These are phyloP conservation scores for Phaseolus lunatus DNA, from an alignment of 306 rosid genomes.

Conservation along the genomic window DNA sequence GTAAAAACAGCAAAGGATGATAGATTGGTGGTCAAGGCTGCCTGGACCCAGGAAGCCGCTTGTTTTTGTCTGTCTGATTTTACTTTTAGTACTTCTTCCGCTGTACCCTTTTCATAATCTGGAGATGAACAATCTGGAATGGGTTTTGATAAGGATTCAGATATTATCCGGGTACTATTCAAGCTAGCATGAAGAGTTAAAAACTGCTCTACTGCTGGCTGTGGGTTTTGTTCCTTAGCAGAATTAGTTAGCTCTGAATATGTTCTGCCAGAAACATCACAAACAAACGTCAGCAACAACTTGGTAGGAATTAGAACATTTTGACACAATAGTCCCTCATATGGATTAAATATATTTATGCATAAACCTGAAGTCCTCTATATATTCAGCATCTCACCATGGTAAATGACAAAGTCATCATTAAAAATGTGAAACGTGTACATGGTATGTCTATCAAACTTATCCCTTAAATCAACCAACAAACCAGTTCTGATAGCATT, in stretches of 20 bases:
- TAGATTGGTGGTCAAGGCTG: conserved; percentile 79
- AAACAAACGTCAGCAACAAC: conserved; percentile 45
- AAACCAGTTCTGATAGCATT: conserved; percentile 11
- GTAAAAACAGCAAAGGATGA: conserved; percentile 75
- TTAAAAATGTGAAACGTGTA: conserved; percentile 21
- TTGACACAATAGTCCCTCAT: conserved; percentile 12
- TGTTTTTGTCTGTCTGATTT: conserved; percentile 67
- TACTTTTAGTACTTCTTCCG: conserved; percentile 75
- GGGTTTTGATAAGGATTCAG: conserved; percentile 74
- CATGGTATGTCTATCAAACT: conserved; percentile 6
- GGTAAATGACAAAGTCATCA: conserved; percentile 12
- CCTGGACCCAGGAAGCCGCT: conserved; percentile 86
- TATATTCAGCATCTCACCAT: conserved; percentile 25
- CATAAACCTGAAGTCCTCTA: conserved; percentile 14
- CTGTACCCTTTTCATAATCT: conserved; percentile 62
- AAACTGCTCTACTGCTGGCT: conserved; percentile 91
- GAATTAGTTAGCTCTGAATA: conserved; percentile 77
- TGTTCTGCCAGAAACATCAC: conserved; percentile 61
- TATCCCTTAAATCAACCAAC: conserved; percentile 6
- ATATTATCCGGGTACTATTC: conserved; percentile 62
- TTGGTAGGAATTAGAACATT: conserved; percentile 32
- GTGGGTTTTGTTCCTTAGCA: conserved; percentile 92
- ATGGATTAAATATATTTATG: neutral
- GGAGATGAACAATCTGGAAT: conserved; percentile 60
- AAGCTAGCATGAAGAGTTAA: conserved; percentile 76